Conservation (phyloP, 257 asterid species). For the Solanum boliviense region DNA sequence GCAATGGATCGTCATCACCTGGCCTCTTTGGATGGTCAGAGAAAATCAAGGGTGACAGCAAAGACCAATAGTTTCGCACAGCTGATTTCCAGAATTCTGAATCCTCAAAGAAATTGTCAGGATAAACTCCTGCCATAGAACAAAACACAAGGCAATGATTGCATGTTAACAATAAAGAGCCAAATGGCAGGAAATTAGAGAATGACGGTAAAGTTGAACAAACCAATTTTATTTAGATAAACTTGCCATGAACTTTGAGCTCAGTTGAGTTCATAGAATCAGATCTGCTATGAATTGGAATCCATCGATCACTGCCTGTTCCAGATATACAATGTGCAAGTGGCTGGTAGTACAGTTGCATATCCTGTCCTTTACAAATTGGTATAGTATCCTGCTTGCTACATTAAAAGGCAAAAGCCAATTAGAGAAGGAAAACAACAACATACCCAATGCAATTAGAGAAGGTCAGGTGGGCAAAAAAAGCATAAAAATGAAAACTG, state of each 20-base stretch:
- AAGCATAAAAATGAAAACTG: background rate
- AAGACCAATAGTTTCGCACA: constrained; percentile 77
- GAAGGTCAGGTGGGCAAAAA: background rate
- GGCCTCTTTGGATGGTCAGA: constrained; percentile 98
- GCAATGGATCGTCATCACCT: constrained; percentile 86
- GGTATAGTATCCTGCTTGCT: constrained; percentile 42
- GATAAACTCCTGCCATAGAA: constrained; percentile 48
- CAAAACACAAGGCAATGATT: background rate
- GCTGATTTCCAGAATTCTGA: constrained; percentile 68
- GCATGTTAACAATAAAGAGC: background rate
- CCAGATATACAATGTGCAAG: constrained; percentile 70
- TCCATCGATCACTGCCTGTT: constrained; percentile 64
- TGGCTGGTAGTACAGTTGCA: constrained; percentile 64
- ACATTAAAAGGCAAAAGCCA: constrained; percentile 8
- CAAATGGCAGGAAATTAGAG: background rate
- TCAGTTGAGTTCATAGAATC: constrained; percentile 34
- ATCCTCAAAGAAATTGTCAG: constrained; percentile 66
- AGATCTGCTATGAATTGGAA: constrained; percentile 59
- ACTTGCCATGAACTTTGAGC: constrained; percentile 65
- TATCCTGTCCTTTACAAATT: constrained; percentile 65
- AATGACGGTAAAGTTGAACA: background rate
- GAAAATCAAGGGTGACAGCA: constrained; percentile 89
- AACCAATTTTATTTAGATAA: background rate
- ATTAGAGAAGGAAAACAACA: background rate
- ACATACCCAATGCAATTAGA: background rate